phyloP scores from a whole-genome alignment of 495 filamentous ascomycete genomes.

The Hypoxylon crocopeplum region DNA sequence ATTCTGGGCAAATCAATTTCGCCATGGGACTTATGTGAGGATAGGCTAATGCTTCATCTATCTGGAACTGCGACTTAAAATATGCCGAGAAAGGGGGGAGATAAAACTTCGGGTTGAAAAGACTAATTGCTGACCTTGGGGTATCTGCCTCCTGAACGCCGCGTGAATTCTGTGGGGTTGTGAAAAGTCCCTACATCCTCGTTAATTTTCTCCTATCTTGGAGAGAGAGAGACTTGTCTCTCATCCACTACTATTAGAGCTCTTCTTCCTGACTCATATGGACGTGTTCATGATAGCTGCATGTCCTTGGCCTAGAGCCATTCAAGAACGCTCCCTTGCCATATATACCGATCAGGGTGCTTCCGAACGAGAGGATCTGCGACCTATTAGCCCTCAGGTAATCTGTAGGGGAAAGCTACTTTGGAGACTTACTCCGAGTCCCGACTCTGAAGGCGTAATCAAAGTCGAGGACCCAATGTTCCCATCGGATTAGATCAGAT shows the following conservation, averaged over 20 bases:
- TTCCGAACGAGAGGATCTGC: constrained; percentile 36
- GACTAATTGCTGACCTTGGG: no score
- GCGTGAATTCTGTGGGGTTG: no score
- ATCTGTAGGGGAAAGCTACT: background rate
- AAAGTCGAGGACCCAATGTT: constrained; percentile 41
- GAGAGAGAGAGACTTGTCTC: no score
- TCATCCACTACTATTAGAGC: background rate
- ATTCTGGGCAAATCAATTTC: no score
- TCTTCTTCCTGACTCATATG: background rate
- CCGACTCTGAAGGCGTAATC: constrained; percentile 36
- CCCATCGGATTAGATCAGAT: constrained; percentile 36
- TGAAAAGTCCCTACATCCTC: no score
- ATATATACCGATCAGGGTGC: constrained; percentile 39
- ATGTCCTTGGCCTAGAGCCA: constrained; percentile 13
- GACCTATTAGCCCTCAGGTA: constrained; percentile 1
- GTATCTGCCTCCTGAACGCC: no score
- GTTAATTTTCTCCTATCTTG: no score
- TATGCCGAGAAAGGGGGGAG: no score
- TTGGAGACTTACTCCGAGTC: constrained; percentile 30
- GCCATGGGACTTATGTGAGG: no score
- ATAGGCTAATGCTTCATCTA: no score
- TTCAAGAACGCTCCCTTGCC: constrained; percentile 32
- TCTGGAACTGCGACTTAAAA: no score
- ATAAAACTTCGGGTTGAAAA: no score
- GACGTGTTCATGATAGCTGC: background rate